Conservation (phyloP, 2,329 filamentous ascomycete genomes). For the Macrophomina pseudophaseolina region DNA sequence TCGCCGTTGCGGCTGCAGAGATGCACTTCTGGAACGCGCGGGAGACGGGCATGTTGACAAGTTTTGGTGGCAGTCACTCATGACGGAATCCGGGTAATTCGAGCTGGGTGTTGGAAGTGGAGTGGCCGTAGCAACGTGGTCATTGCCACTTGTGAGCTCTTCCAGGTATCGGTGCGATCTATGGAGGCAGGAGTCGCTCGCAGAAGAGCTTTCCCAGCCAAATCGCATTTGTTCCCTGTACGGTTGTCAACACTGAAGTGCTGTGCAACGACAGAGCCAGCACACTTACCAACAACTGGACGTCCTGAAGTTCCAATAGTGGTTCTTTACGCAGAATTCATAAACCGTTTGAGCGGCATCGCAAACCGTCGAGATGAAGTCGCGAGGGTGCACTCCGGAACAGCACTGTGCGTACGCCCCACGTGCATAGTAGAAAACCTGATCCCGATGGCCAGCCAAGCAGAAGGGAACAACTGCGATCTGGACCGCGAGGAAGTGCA, state of each 20-base stretch:
- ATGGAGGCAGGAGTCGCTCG: not conserved
- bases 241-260: not conserved
- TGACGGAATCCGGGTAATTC: not conserved
- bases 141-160: not conserved
- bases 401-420: constrained; percentile 7
- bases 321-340: not conserved
- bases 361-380: not conserved
- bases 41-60: not conserved
- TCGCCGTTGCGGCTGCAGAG: not conserved
- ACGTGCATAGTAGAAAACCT: constrained; percentile 14
- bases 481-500: constrained; percentile 14
- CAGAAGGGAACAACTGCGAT: constrained; percentile 16
- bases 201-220: not conserved
- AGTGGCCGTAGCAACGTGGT: not conserved
- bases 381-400: not conserved
- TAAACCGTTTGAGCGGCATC: constrained; percentile 14
- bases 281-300: constrained; percentile 10
- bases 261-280: not conserved
- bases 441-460: constrained; percentile 3
- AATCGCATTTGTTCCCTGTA: not conserved
- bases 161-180: not conserved
- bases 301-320: constrained; percentile 14
- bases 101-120: not conserved
- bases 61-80: not conserved
- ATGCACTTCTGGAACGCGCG: not conserved